Base-by-base conservation (phyloP, 768 basidiomycete genomes). In the Phanerochaete carnosa region DNA sequence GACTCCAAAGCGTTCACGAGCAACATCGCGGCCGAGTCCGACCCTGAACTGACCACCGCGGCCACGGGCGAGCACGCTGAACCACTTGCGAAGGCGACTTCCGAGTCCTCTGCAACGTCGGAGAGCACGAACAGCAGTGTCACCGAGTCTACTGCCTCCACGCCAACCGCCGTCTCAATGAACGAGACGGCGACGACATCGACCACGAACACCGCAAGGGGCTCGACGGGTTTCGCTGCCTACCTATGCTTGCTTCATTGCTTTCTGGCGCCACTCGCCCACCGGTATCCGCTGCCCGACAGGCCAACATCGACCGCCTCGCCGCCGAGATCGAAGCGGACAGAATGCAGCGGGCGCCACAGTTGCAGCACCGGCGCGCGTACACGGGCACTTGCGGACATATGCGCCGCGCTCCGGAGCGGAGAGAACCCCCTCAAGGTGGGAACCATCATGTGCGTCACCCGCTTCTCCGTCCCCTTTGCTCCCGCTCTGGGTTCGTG, bases 361-460 rank as follows among this genome's bases (percentile, higher is more conserved):
- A 71, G 16, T 74, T 68, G 22, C 79, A 79, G 50, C 72, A 76
- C 45, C 62, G 78, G 35, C 75, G 78, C 13, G 80, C 81, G 29
- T 82, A 83, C 65, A 73, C 71, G 9, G 69, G 60, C 74, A 0
- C 72, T 82, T 11, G 63, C 68, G 15, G 70, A 72, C 35, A 80
- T 82, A 61, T 78, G 80, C 47, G 71, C 73, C 30, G 59, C 60
- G 26, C 70, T 82, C 52, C 67, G 76, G 54, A 73, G 64, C 15
- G 62, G 65, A 55, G 65, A 73, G 28, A 74, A 79, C 56, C 81
- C 80, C 19, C 72, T 83, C 45, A 76, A 76, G 47, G 73, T 76
- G 57, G 73, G 76, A 49, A 80, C 81, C 1, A 80, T 82, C 45
- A 81, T 83, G 79, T 82, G 51, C 64, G 77, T 69, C 22, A 49